Conservation (phyloP, 305 asterid species). For the Fraxinus greggii region DNA sequence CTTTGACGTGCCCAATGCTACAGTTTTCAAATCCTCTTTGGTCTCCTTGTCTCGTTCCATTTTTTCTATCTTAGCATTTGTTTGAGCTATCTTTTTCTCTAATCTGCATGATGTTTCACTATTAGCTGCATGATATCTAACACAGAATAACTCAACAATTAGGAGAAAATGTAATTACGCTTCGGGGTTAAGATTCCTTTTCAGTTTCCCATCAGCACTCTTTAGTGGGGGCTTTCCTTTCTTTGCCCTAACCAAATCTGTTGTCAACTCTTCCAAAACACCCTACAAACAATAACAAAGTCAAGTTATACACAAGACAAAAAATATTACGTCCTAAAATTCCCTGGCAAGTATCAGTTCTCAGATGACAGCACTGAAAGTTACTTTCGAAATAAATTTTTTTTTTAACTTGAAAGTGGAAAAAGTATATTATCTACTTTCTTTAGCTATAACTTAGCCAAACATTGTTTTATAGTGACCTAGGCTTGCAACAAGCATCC, state of each 20-base stretch:
- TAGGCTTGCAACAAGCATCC: background rate
- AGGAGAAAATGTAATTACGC: constrained; percentile 48
- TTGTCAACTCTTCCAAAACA: constrained; percentile 63
- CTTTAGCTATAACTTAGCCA: background rate
- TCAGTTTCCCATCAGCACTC: constrained; percentile 73
- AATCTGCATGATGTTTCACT: constrained; percentile 49
- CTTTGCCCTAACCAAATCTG: constrained; percentile 75
- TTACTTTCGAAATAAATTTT: background rate
- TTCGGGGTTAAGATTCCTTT: constrained; percentile 82
- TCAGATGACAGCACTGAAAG: background rate
- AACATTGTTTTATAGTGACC: background rate
- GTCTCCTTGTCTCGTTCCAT: constrained; percentile 74
- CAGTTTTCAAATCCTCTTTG: constrained; percentile 83
- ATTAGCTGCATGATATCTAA: constrained; percentile 22
- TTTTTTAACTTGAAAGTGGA: background rate
- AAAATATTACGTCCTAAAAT: background rate
- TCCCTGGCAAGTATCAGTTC: background rate
- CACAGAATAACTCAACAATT: constrained; percentile 12
- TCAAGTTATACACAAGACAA: constrained; percentile 13
- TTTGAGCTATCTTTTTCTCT: constrained; percentile 80
- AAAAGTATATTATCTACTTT: background rate
- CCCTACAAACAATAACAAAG: constrained; percentile 37
- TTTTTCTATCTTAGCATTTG: constrained; percentile 64
- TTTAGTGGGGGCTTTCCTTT: constrained; percentile 86
- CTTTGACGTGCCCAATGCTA: constrained; percentile 94